Evolutionary conservation across 1,284 basidiomycete genomes (phyloP), one percentile per base, ranked within the genome.

Genomic region (Malassezia dermatis): DNA sequence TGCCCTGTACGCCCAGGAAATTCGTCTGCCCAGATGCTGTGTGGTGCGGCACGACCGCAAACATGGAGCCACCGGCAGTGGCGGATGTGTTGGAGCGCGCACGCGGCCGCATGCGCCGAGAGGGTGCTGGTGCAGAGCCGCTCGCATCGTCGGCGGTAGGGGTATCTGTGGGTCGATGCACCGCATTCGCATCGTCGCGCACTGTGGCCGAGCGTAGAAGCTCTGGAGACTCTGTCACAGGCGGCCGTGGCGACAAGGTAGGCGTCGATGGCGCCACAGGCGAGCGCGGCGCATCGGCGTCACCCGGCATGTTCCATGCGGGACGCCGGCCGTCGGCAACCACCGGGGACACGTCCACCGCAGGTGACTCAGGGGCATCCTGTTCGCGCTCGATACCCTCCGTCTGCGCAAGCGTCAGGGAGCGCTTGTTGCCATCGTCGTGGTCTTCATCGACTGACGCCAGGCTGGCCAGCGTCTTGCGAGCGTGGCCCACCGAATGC

Each of bases 1-100:
- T 60, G 11, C 63, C 58, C 4, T 53, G 15, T 4, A 71, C 61
- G 11, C 54, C 52, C 43, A 56, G 51, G 27, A 24, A 39, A 15
- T 13, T 2, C n/a, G 53, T 50, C 21, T 44, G 32, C 0, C 48
- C 39, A 8, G 26, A 32, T 1, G 34, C 30, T 7, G 30, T 21
- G 19, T 39, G 27, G 24, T 48, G 31, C 34, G 21, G 31, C 7
- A 28, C 32, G n/a, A 37, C 11, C n/a, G 46, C 32, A 26, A 24
- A 24, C 5, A 23, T 27, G 4, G 32, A 39, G 37, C 37, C 12
- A 10, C 37, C 19, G 4, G 37, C 19, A 12, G 5, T 12, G n/a
- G 2, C 4, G 12, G 37, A 21, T 21, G 37, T 39, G 19, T 21
- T 39, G 37, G 37, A 39, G 37, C 37, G 37, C 37, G 37, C 19